These are phyloP conservation scores for Moelleriella libera DNA, from an alignment of 2,329 filamentous ascomycete species.

Conservation along the genomic window DNA sequence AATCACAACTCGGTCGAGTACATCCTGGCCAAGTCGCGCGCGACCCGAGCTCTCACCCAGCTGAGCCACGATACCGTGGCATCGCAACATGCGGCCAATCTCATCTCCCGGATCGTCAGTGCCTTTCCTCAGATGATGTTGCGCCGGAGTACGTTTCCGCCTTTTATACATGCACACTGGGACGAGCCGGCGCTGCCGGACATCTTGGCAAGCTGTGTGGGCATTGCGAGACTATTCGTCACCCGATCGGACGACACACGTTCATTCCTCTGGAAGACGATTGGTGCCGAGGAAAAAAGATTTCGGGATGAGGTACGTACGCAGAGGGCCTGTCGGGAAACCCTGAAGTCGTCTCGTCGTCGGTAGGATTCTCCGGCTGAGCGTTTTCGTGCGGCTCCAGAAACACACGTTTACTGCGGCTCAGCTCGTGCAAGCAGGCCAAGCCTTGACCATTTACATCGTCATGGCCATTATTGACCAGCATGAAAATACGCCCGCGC, in stretches of 20 bases:
- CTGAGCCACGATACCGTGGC: constrained; percentile 4
- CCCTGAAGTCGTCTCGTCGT: background rate
- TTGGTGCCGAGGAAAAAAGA: constrained; percentile 10
- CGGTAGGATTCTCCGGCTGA: background rate
- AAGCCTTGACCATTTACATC: constrained; percentile 14
- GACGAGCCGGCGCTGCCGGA: constrained; percentile 8
- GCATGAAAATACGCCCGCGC: constrained; percentile 3
- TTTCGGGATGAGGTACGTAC: constrained; percentile 8
- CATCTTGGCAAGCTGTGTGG: constrained; percentile 11
- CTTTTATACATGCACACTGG: constrained; percentile 16
- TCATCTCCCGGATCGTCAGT: constrained; percentile 12
- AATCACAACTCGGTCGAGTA: background rate
- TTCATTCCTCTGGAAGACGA: constrained; percentile 13
- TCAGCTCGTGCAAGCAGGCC: constrained; percentile 9
- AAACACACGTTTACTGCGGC: background rate
- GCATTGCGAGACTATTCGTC: constrained; percentile 12
- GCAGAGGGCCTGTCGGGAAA: background rate
- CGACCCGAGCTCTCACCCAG: constrained; percentile 5
- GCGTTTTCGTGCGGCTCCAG: constrained; percentile 1
- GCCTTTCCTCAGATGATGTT: constrained; percentile 18
- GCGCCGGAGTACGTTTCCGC: constrained; percentile 14
- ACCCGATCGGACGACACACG: constrained; percentile 9
- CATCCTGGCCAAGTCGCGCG: background rate
- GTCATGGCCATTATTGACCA: constrained; percentile 14
- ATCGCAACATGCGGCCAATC: constrained; percentile 6